Conservation (phyloP, 2,329 filamentous ascomycete species). For the Tolypocladium album region DNA sequence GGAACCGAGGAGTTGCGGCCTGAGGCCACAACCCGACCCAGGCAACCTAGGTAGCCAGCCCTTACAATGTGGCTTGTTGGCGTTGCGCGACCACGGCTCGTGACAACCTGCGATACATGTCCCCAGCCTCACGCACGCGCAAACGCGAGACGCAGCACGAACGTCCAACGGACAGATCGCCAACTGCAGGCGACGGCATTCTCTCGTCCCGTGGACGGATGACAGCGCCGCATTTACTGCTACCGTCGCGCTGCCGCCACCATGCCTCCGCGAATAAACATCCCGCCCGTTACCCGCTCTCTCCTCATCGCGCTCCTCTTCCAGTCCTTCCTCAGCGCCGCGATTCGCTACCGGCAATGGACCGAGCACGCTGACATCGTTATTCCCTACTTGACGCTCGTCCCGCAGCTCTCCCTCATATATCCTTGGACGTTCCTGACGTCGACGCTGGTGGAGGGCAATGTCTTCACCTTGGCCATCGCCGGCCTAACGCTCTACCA, state of each 20-base stretch:
- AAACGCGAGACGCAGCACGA: neutral
- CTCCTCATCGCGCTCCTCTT: constrained; percentile 64
- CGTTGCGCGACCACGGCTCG: neutral
- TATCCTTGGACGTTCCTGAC: constrained; percentile 92
- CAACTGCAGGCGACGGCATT: neutral
- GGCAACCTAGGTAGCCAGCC: neutral
- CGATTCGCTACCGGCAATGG: constrained; percentile 64
- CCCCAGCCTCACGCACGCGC: neutral
- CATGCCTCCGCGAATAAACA: constrained; percentile 79
- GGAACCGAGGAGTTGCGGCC: neutral
- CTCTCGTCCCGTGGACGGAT: neutral
- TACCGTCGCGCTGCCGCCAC: constrained; percentile 18
- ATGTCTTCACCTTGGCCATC: constrained; percentile 74
- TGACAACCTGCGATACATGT: neutral
- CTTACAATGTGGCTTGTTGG: neutral
- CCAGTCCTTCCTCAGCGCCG: constrained; percentile 74
- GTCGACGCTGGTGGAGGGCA: constrained; percentile 83
- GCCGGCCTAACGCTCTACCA: constrained; percentile 75
- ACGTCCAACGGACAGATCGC: neutral
- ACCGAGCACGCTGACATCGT: constrained; percentile 52
- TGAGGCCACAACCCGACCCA: neutral
- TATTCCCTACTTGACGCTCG: constrained; percentile 77
- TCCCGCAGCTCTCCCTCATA: constrained; percentile 71
- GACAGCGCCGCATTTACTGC: neutral
- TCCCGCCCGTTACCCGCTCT: constrained; percentile 81